Evolutionary conservation across 2,329 filamentous ascomycete genomes (phyloP).

Genomic region (Salinomyces thailandicus): DNA sequence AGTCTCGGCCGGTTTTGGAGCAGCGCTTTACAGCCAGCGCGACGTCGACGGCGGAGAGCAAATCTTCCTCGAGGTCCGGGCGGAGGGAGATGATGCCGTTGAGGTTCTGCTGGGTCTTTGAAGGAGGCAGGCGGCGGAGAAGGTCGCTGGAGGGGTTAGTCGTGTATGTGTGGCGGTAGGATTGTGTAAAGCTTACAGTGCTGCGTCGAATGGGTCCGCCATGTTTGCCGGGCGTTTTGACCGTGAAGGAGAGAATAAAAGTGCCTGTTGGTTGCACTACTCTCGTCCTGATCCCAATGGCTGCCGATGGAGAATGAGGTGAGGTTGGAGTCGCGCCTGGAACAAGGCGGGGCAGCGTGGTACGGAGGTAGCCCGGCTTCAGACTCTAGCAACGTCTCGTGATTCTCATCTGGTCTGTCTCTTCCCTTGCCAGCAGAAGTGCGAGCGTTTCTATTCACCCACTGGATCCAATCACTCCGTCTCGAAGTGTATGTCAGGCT

Average conservation of each 20-base stretch:
- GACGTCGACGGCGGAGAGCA: slow-evolving; percentile 94
- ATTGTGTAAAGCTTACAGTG: slow-evolving; percentile 47
- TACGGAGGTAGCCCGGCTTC: no score
- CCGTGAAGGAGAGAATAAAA: no score
- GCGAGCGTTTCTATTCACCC: no score
- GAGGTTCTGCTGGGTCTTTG: slow-evolving; percentile 80
- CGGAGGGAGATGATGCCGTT: slow-evolving; percentile 78
- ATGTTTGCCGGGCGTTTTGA: slow-evolving; percentile 7
- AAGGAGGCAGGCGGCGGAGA: slow-evolving; percentile 92
- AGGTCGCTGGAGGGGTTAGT: slow-evolving; percentile 59
- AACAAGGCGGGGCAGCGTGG: slow-evolving; percentile 1
- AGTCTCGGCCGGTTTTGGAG: slow-evolving; percentile 81
- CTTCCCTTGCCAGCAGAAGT: no score
- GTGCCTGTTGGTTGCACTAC: not conserved
- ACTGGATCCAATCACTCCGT: no score
- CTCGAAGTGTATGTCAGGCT: no score
- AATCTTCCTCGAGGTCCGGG: slow-evolving; percentile 89
- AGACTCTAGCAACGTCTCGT: no score
- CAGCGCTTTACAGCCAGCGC: slow-evolving; percentile 80
- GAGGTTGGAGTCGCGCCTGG: not conserved
- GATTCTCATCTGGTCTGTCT: no score
- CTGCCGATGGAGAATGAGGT: not conserved
- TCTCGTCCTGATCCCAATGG: not conserved
- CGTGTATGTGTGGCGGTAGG: slow-evolving; percentile 10
- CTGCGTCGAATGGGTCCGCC: slow-evolving; percentile 62